phyloP scores from a whole-genome alignment of 352 stramenopile species.

The Phytophthora ramorum region DNA sequence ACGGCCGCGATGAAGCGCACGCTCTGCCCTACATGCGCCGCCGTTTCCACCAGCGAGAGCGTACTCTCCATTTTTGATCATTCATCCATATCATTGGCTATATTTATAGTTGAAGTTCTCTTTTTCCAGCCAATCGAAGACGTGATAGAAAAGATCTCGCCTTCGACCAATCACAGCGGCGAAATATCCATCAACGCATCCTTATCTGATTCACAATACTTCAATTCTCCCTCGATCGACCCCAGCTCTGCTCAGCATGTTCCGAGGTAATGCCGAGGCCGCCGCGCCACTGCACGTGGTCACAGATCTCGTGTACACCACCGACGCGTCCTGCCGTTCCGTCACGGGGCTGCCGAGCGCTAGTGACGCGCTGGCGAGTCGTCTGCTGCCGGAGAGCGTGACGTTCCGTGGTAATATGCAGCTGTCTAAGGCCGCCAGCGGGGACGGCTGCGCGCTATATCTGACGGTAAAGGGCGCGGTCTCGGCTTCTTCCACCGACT shows the following conservation, averaged over 20 bases:
- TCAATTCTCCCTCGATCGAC: constrained; percentile 14
- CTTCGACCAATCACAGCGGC: constrained; percentile 26
- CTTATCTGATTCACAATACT: constrained; percentile 35
- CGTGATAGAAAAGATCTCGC: constrained; percentile 18
- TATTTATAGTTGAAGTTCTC: constrained; percentile 27
- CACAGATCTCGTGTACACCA: constrained; percentile 47
- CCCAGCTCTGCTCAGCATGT: constrained; percentile 20
- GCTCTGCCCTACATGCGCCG: constrained; percentile 31
- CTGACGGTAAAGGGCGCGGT: constrained; percentile 39
- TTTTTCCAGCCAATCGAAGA: constrained; percentile 20
- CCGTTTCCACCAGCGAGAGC: constrained; percentile 32
- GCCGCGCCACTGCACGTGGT: constrained; percentile 23
- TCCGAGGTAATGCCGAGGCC: constrained; percentile 8
- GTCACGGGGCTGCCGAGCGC: constrained; percentile 29
- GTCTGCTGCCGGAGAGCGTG: constrained; percentile 27
- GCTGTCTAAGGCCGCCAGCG: constrained; percentile 42
- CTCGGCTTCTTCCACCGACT: constrained; percentile 4
- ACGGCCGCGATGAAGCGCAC: constrained; percentile 55
- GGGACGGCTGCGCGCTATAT: constrained; percentile 45
- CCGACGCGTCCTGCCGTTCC: constrained; percentile 24
- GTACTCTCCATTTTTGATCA: constrained; percentile 14
- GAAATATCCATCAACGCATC: background rate
- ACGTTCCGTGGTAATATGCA: constrained; percentile 47
- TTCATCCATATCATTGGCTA: constrained; percentile 6
- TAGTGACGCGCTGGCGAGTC: constrained; percentile 27